Percentiles rank a stretch among this genome's conserved stretches.
phyloP scores from a whole-genome alignment of 1,284 basidiomycete species.

The Afroboletus lepidellus region DNA sequence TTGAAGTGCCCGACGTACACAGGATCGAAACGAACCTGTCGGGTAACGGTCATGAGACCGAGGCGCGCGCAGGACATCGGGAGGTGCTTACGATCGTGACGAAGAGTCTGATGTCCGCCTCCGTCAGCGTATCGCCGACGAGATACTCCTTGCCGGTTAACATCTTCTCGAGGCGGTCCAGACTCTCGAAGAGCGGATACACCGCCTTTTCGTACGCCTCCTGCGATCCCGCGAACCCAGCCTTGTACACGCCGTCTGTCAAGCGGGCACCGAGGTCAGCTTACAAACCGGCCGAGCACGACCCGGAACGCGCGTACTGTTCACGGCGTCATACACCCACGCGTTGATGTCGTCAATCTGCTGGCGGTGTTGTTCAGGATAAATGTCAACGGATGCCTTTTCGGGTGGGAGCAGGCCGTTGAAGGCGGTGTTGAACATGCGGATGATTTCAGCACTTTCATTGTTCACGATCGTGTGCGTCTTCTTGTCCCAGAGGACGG shows the following conservation, averaged over 20 bases:
- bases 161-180: slow-evolving; percentile 55
- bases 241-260: slow-evolving; percentile 57
- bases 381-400: slow-evolving; percentile 69
- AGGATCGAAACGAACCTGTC: slow-evolving; percentile 56
- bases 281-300: not conserved
- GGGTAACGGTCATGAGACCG: not conserved
- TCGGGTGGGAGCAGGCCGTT: slow-evolving; percentile 67
- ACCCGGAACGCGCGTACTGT: slow-evolving; percentile 51
- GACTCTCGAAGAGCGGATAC: slow-evolving; percentile 65
- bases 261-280: not conserved
- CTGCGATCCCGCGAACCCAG: slow-evolving; percentile 85
- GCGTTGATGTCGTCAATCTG: slow-evolving; percentile 88
- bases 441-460: slow-evolving; percentile 91
- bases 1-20: slow-evolving; percentile 95
- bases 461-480: slow-evolving; percentile 90
- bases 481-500: slow-evolving; percentile 94
- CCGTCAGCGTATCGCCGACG: slow-evolving; percentile 80
- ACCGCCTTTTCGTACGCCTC: slow-evolving; percentile 83
- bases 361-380: slow-evolving; percentile 67
- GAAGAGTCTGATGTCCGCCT: slow-evolving; percentile 89
- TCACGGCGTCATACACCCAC: slow-evolving; percentile 84
- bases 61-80: slow-evolving; percentile 8
- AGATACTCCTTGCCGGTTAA: slow-evolving; percentile 81
- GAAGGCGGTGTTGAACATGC: slow-evolving; percentile 87
- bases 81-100: slow-evolving; percentile 36